Evolutionary conservation across 1,284 basidiomycete species (phyloP).

Genomic region (Tilletia indica): DNA sequence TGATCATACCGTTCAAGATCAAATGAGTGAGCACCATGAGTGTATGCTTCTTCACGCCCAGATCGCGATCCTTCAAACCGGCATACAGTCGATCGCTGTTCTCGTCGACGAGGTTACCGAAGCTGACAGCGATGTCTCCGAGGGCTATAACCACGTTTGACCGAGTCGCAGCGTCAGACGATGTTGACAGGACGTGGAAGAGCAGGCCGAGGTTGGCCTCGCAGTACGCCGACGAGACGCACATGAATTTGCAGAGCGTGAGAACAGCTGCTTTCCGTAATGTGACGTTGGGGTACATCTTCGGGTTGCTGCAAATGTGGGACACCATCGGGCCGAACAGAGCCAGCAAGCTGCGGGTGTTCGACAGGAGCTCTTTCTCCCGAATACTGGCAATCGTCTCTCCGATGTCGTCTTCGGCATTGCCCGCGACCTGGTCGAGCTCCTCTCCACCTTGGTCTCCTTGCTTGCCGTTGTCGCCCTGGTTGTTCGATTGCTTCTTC

Average conservation of each 20-base stretch:
- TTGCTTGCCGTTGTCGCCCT: constrained; percentile 49
- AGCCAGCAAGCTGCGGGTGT: constrained; percentile 76
- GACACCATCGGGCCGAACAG: constrained; percentile 85
- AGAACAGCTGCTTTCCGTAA: constrained; percentile 83
- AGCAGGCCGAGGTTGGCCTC: constrained; percentile 82
- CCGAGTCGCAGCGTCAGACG: constrained; percentile 81
- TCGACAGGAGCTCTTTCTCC: constrained; percentile 84
- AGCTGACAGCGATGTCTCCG: constrained; percentile 93
- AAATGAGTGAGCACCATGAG: constrained; percentile 97
- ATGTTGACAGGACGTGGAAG: constrained; percentile 89
- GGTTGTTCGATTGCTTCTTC: constrained; percentile 56
- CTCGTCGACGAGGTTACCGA: constrained; percentile 93
- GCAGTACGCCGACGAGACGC: constrained; percentile 89
- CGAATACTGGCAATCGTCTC: constrained; percentile 79
- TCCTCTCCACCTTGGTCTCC: constrained; percentile 59
- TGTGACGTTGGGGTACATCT: constrained; percentile 66
- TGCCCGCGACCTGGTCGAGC: constrained; percentile 93
- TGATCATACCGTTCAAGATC: constrained; percentile 98
- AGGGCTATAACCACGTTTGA: constrained; percentile 96
- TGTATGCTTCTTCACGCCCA: constrained; percentile 97
- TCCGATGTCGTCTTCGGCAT: constrained; percentile 96
- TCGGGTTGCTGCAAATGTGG: constrained; percentile 74
- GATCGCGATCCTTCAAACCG: constrained; percentile 79
- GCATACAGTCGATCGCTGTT: constrained; percentile 93
- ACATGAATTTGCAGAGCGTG: constrained; percentile 92